phyloP scores from a whole-genome alignment of 768 basidiomycete species.

The Lactarius trivialis region DNA sequence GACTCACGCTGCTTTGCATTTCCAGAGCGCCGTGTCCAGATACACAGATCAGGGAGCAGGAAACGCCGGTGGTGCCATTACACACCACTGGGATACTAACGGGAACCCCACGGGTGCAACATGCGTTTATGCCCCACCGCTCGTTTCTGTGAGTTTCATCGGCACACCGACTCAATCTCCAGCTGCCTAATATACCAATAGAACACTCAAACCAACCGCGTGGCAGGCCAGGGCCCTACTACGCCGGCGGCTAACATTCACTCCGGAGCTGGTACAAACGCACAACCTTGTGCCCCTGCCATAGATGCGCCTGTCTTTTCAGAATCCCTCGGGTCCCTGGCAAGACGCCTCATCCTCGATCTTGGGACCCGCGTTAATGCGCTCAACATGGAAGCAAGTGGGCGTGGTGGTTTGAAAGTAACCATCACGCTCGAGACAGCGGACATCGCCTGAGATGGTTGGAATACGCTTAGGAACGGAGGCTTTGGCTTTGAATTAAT shows the following conservation, averaged over 20 bases:
- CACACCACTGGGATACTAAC: neutral
- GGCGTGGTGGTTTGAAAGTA: neutral
- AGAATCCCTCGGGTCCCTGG: neutral
- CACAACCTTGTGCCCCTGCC: neutral
- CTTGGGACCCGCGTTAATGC: neutral
- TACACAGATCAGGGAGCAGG: neutral
- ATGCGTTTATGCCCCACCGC: neutral
- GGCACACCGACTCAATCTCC: neutral
- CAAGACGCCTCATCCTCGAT: conserved; percentile 2
- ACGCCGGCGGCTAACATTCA: neutral
- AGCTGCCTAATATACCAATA: neutral
- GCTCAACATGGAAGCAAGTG: neutral
- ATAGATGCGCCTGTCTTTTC: neutral
- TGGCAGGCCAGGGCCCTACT: no score
- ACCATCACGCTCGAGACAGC: neutral
- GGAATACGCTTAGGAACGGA: neutral
- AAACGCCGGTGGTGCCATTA: neutral
- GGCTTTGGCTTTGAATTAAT: no score
- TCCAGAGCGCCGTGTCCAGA: neutral
- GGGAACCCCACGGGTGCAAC: neutral
- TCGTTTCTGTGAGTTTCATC: neutral
- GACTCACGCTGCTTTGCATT: neutral
- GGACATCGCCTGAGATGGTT: neutral
- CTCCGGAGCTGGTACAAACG: neutral
- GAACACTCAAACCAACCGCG: neutral